phyloP scores from a whole-genome alignment of 495 filamentous ascomycete genomes.

The Letharia lupina region DNA sequence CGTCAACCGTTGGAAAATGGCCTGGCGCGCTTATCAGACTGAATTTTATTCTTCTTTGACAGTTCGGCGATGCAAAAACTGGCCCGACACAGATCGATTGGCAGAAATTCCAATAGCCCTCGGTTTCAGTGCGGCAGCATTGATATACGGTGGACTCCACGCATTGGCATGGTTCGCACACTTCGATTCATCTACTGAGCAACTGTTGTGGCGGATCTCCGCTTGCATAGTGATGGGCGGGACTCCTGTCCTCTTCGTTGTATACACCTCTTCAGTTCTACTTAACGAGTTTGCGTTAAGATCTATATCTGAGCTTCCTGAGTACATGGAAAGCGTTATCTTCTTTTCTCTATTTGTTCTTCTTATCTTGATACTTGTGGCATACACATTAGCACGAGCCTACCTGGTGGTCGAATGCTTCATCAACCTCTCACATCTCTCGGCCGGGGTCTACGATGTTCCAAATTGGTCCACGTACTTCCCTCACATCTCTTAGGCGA shows the following conservation, averaged over 20 bases:
- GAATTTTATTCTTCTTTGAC: too few species aligned
- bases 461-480: slow-evolving; percentile 17
- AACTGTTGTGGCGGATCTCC: slow-evolving; percentile 9
- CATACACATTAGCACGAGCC: slow-evolving; percentile 12
- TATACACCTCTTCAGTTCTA: too few species aligned
- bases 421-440: slow-evolving; percentile 17
- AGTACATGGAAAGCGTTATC: too few species aligned
- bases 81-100: background rate
- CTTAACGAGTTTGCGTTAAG: too few species aligned
- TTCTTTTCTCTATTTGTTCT: too few species aligned
- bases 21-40: background rate
- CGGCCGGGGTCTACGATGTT: slow-evolving; percentile 11
- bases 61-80: background rate
- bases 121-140: slow-evolving; percentile 1
- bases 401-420: slow-evolving; percentile 22
- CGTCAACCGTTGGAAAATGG: slow-evolving; percentile 12
- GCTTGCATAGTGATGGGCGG: slow-evolving; percentile 2
- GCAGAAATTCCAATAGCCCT: background rate
- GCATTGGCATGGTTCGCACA: slow-evolving; percentile 5
- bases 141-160: slow-evolving; percentile 10
- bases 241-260: background rate
- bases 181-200: background rate
- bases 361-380: background rate
- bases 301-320: too few species aligned
- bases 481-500: slow-evolving; percentile 16